Evolutionary conservation across 805 yeast genomes (phyloP), one percentile per base, ranked within the genome.

Genomic region (Saccharomycopsis lassenensis): DNA sequence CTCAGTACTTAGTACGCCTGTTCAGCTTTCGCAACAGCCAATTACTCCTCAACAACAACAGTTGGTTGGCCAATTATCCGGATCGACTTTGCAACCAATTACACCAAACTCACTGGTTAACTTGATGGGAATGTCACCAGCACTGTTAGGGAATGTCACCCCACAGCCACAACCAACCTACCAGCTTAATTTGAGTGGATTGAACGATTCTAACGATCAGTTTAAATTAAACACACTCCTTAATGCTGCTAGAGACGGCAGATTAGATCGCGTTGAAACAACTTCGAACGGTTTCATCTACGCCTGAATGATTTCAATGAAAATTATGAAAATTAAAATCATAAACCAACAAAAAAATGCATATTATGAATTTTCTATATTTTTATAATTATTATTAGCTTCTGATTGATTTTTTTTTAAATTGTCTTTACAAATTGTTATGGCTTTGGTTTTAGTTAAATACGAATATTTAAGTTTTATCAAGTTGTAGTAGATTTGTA

Each of bases 221-320:
- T 40, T 52, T 3, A 61, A 71, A 40, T 55, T 72, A 48, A 72
- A 73, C 46, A 72, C 69, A 47, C 52, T 70, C 26, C 65, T 69
- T 39, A 49, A 70, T 23, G 75, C 75, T 36, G 71, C 75, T 7
- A 62, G 74, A 40, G 75, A 70, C 43, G 74, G 73, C 11, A 63
- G 70, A 39, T 47, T 71, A 25, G 77, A 71, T 47, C 56, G 72
- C 18, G 53, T 73, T 39, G 77, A 72, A 21, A 59, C 74, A 11
- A 63, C 58, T 34, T 48, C 71, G 7, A 55, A 61, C 41, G 63
- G 60, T 12, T 56, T 41, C 23, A 39, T 41, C 15, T 41, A 38
- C 24, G 45, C 45, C 11, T 41, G 29, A 36, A 22, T 24, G 7
- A 14, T 25, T 24, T 32, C n/a, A n/a, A n/a, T n/a, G n/a, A n/a